Base-by-base conservation (phyloP, 2,329 filamentous ascomycete species). In the Teratosphaeria nubilosa region DNA sequence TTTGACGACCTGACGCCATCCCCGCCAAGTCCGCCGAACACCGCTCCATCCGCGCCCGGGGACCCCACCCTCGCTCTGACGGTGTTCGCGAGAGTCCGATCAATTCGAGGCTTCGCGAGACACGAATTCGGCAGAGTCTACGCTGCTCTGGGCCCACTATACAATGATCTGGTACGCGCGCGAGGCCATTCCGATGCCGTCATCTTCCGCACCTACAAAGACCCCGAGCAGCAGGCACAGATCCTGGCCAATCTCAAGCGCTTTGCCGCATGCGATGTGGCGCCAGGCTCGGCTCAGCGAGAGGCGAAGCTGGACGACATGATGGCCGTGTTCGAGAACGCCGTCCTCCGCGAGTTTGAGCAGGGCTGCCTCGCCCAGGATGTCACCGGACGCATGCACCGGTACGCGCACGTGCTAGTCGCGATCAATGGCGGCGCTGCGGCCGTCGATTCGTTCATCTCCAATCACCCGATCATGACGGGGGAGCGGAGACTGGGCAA, bases 41-140 rank as follows among this genome's bases (percentile, higher is more conserved):
- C 52, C 5, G 14, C n/a, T 7, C 27, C 25, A 1, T 37, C 53
- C 11, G 58, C 54, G 30, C 68, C 78, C 22, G 75, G 80, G 62
- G 86, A 90, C 62, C 80, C 85, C 0, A 80, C 82, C 16, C 80
- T 82, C 2, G 80, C 90, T 27, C 74, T 96, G 54, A 81, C 81
- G 32, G 82, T 91, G 0, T 78, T 97, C 58, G 81, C 84, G 58
- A 80, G 81, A 31, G 86, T 86, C 30, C 84, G 81, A 67, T 97
- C 92, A 53, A 83, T 95, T 55, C 82, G 94, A 50, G 94, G 92
- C 4, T 83, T 86, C 66, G 94, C 94, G 51, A 83, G 91, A 61
- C 85, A 94, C 66, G 91, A 97, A 72, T 99, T 91, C 70, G 92
- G 88, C 16, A 95, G 87, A 71, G 80, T 97, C 14, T 95, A 97